Evolutionary conservation across 2,329 filamentous ascomycete species (phyloP).

Genomic region (Sporothrix humicola): DNA sequence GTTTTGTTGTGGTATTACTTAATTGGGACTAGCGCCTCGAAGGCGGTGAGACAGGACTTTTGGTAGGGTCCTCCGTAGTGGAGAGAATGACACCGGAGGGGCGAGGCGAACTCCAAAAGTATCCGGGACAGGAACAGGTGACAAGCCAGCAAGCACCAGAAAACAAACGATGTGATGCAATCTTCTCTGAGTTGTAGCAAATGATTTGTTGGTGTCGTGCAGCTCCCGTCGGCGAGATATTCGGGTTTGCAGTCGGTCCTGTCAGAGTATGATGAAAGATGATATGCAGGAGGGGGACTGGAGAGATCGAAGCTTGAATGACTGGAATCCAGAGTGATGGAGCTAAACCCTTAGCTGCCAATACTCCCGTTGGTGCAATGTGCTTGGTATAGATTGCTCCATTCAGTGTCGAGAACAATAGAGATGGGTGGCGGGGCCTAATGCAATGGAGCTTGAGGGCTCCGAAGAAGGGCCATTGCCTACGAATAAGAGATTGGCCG

Average conservation of each 20-base stretch:
- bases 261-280: not conserved
- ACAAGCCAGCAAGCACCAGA: not conserved
- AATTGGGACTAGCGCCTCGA: too few species aligned
- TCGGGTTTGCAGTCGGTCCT: not conserved
- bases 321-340: not conserved
- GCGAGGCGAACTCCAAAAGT: not conserved
- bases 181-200: not conserved
- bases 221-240: constrained; percentile 26
- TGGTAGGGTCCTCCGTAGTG: too few species aligned
- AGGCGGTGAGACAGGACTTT: too few species aligned
- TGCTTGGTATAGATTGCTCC: not conserved
- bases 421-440: not conserved
- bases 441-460: constrained; percentile 22
- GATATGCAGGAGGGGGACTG: not conserved
- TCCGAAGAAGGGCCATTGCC: constrained; percentile 34
- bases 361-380: not conserved
- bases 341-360: constrained; percentile 15
- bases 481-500: constrained; percentile 2
- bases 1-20: too few species aligned
- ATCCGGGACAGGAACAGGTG: not conserved
- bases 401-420: not conserved
- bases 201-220: not conserved
- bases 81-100: not conserved
- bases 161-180: not conserved
- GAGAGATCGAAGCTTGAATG: not conserved